phyloP scores from a whole-genome alignment of 768 basidiomycete genomes.

The Xanthoconium purpureum region DNA sequence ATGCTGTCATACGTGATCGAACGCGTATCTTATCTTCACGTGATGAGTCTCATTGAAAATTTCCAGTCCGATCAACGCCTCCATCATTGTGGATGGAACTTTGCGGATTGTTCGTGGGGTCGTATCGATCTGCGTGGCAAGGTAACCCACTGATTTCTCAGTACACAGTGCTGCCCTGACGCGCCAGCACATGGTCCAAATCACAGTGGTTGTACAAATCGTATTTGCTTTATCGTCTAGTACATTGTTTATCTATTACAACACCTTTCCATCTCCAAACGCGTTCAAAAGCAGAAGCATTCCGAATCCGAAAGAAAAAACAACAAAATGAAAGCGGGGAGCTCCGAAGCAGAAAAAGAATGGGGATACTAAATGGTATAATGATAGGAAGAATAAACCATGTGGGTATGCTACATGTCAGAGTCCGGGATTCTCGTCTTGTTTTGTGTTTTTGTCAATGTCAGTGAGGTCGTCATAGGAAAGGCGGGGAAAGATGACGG shows the following conservation, averaged over 20 bases:
- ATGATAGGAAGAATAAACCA: constrained; percentile 22
- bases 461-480: constrained; percentile 1
- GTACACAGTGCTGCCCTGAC: too few species aligned
- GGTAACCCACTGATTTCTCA: not conserved
- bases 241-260: constrained; percentile 23
- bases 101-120: too few species aligned
- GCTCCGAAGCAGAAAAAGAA: not conserved
- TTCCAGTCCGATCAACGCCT: not conserved
- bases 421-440: constrained; percentile 10
- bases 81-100: too few species aligned
- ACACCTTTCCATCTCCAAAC: not conserved
- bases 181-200: not conserved
- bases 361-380: constrained; percentile 14
- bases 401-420: constrained; percentile 23
- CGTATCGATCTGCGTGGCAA: not conserved
- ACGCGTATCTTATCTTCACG: constrained; percentile 1
- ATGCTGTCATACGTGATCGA: constrained; percentile 7
- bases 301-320: too few species aligned
- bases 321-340: not conserved
- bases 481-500: not conserved
- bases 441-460: constrained; percentile 17
- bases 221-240: constrained; percentile 7
- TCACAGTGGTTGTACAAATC: constrained; percentile 3
- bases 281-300: not conserved
- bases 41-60: constrained; percentile 6